Evolutionary conservation across 306 rosid species (phyloP).

Genomic region (Echinosophora koreensis): DNA sequence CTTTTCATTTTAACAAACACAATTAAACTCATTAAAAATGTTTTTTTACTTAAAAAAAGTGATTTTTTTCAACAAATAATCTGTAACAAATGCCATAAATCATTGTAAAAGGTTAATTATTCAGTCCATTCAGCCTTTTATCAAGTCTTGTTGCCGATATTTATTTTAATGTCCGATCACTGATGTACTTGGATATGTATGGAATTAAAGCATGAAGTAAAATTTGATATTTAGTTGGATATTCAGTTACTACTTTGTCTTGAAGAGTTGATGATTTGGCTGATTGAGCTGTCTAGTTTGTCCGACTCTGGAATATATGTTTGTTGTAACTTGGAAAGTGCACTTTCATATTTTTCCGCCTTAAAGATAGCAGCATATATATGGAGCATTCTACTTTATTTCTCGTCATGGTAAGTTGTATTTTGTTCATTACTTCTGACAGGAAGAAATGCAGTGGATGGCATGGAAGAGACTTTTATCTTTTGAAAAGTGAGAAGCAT

Average conservation of each 20-base stretch:
- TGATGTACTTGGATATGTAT: not conserved
- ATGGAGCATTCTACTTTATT: slow-evolving; percentile 30
- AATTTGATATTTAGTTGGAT: slow-evolving; percentile 10
- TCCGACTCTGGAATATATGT: not conserved
- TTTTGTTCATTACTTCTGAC: slow-evolving; percentile 44
- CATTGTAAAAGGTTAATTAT: too few species aligned
- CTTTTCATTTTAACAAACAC: too few species aligned
- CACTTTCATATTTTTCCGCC: slow-evolving; percentile 19
- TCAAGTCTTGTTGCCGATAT: not conserved
- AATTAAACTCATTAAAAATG: too few species aligned
- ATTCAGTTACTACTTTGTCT: not conserved
- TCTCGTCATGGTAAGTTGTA: slow-evolving; percentile 28
- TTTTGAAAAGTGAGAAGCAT: slow-evolving; percentile 84
- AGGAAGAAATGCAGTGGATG: slow-evolving; percentile 97
- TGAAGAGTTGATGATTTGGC: not conserved
- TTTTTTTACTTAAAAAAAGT: too few species aligned
- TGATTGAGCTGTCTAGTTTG: slow-evolving; percentile 3
- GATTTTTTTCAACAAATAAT: too few species aligned
- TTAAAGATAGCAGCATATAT: slow-evolving; percentile 1
- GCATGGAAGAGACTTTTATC: slow-evolving; percentile 84
- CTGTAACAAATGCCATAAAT: too few species aligned
- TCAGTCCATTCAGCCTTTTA: too few species aligned
- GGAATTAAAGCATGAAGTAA: not conserved
- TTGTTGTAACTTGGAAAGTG: slow-evolving; percentile 30
- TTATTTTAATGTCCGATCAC: slow-evolving; percentile 25